Conservation (phyloP, 176 grass and related monocot species). For the Oropetium thomaeum region DNA sequence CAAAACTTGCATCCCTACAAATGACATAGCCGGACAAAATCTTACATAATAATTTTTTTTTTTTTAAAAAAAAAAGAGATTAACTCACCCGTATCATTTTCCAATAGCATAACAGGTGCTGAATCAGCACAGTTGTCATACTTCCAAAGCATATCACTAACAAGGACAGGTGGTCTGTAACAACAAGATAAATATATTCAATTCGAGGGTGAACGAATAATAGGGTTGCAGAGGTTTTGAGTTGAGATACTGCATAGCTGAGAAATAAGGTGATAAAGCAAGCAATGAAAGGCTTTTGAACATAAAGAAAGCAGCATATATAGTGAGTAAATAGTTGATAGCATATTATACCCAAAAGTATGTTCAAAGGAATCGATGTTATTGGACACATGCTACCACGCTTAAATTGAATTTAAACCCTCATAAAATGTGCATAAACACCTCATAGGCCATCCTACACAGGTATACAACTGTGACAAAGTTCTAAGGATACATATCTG, state of each 20-base stretch:
- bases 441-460: neutral
- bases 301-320: neutral
- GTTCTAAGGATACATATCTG: neutral
- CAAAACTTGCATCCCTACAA: too few relatives aligned
- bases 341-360: neutral
- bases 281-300: constrained; percentile 1
- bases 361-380: neutral
- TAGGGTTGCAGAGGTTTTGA: neutral
- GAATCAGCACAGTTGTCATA: constrained; percentile 46
- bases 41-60: neutral
- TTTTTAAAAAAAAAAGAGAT: constrained; percentile 3
- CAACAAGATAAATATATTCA: constrained; percentile 30
- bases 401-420: constrained; percentile 2
- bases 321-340: neutral
- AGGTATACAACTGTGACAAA: neutral
- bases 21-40: constrained; percentile 10
- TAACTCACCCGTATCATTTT: constrained; percentile 49
- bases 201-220: neutral
- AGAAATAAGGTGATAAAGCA: neutral
- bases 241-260: neutral
- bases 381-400: neutral
- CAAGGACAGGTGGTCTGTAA: constrained; percentile 81
- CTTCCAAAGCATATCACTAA: constrained; percentile 80
- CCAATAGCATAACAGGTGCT: constrained; percentile 50
- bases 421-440: neutral